These are phyloP conservation scores for Dryadomyces quercus-mongolicae DNA, from an alignment of 2,329 filamentous ascomycete species.

Conservation along the genomic window DNA sequence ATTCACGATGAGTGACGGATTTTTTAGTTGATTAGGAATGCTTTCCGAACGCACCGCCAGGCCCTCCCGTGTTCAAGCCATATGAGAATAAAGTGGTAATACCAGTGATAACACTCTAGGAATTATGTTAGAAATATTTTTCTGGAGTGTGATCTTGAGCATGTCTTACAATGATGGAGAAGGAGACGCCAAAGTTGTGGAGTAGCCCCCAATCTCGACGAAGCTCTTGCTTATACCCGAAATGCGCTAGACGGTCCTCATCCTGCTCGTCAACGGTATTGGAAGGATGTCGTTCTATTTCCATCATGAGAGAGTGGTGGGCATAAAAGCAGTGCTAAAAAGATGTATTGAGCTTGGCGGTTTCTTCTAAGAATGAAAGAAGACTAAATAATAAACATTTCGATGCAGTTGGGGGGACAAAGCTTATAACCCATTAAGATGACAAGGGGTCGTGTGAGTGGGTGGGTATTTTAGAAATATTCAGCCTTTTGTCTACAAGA, in stretches of 20 bases:
- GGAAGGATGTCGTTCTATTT: slow-evolving; percentile 15
- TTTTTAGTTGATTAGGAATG: background rate
- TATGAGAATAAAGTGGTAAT: slow-evolving; percentile 46
- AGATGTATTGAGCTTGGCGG: background rate
- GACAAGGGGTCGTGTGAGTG: background rate
- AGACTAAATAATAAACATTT: background rate
- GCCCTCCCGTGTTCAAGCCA: slow-evolving; percentile 42
- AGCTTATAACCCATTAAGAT: background rate
- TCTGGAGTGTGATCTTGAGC: background rate
- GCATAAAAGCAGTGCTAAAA: background rate
- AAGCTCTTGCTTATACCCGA: slow-evolving; percentile 49
- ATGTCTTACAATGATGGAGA: slow-evolving; percentile 42
- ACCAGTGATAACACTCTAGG: slow-evolving; percentile 44
- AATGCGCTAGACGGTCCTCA: slow-evolving; percentile 37
- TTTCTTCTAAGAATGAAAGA: background rate
- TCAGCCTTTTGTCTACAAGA: background rate
- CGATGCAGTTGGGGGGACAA: background rate
- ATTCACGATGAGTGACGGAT: background rate
- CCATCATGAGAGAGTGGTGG: slow-evolving; percentile 1
- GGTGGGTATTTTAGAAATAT: background rate
- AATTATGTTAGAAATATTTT: background rate
- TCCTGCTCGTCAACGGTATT: slow-evolving; percentile 24
- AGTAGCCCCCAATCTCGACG: slow-evolving; percentile 43
- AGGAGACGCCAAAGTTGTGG: slow-evolving; percentile 51
- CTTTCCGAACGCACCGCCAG: slow-evolving; percentile 18